These are phyloP conservation scores for Penicillium carneum DNA, from an alignment of 2,329 filamentous ascomycete genomes.

Conservation along the genomic window DNA sequence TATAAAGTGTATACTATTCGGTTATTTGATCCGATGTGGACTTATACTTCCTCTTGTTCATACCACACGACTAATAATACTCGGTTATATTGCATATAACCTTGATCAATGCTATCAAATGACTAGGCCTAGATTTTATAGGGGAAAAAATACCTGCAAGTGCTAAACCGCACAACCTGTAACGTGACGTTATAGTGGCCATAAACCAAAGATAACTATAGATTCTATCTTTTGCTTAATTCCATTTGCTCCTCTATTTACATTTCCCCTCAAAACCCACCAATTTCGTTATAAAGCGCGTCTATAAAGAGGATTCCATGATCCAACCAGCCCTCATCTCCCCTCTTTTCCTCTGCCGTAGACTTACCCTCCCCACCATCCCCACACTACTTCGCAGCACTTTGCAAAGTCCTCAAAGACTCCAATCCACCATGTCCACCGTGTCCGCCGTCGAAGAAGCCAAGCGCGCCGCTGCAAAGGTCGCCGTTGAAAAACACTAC, in stretches of 20 bases:
- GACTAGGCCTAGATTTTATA: background rate
- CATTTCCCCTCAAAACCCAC: background rate
- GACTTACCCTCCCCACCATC: slow-evolving; percentile 14
- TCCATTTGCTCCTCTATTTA: background rate
- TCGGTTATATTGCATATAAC: background rate
- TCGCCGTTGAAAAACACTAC: slow-evolving; percentile 68
- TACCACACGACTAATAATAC: background rate
- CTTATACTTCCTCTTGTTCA: background rate
- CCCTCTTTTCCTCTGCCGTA: slow-evolving; percentile 25
- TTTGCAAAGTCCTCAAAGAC: slow-evolving; percentile 19
- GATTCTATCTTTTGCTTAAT: background rate
- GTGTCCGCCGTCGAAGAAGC: slow-evolving; percentile 59
- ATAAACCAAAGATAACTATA: background rate
- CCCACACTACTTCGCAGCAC: slow-evolving; percentile 15
- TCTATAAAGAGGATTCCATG: slow-evolving; percentile 4
- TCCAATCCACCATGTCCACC: slow-evolving; percentile 45
- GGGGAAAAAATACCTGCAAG: background rate
- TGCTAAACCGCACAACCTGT: background rate
- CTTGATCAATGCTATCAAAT: background rate
- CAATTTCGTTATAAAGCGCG: background rate
- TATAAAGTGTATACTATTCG: background rate
- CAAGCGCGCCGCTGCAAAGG: slow-evolving; percentile 66
- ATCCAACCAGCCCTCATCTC: slow-evolving; percentile 22
- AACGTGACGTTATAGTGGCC: slow-evolving; percentile 4
- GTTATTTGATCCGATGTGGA: background rate